phyloP scores from a whole-genome alignment of 2,329 filamentous ascomycete genomes.

The Penicillium frequentans region DNA sequence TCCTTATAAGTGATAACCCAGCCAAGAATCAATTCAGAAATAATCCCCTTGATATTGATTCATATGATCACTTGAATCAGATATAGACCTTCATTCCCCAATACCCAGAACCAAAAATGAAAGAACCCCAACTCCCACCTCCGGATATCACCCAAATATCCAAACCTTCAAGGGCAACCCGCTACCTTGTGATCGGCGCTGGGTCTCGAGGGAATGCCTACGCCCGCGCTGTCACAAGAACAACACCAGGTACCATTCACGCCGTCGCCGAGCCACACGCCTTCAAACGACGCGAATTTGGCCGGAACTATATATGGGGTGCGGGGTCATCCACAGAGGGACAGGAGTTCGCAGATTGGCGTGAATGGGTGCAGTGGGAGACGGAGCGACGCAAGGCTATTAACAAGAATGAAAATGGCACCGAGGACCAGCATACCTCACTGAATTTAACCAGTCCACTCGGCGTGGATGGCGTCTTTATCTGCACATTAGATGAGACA shows the following conservation, averaged over 20 bases:
- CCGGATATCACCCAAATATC: background rate
- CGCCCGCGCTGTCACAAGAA: constrained; percentile 64
- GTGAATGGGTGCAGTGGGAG: constrained; percentile 74
- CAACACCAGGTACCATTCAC: constrained; percentile 67
- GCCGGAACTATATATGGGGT: constrained; percentile 72
- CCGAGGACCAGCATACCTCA: too few relatives aligned
- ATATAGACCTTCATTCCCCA: background rate
- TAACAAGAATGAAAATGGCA: constrained; percentile 18
- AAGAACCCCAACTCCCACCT: constrained; percentile 18
- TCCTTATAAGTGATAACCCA: background rate
- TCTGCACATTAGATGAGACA: constrained; percentile 82
- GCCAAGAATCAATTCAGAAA: background rate
- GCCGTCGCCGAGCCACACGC: constrained; percentile 79
- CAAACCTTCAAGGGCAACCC: constrained; percentile 35
- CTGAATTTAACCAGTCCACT: constrained; percentile 15
- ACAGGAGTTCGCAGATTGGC: constrained; percentile 73
- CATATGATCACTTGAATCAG: background rate
- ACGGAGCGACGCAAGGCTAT: constrained; percentile 56
- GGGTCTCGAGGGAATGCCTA: constrained; percentile 77
- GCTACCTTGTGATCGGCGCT: constrained; percentile 78
- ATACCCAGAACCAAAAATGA: constrained; percentile 12
- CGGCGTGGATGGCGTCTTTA: constrained; percentile 66
- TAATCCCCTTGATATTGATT: too few relatives aligned
- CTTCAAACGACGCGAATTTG: constrained; percentile 74
- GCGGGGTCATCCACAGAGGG: constrained; percentile 49